Evolutionary conservation across 768 basidiomycete species (phyloP).

Genomic region (Mycena indigotica): DNA sequence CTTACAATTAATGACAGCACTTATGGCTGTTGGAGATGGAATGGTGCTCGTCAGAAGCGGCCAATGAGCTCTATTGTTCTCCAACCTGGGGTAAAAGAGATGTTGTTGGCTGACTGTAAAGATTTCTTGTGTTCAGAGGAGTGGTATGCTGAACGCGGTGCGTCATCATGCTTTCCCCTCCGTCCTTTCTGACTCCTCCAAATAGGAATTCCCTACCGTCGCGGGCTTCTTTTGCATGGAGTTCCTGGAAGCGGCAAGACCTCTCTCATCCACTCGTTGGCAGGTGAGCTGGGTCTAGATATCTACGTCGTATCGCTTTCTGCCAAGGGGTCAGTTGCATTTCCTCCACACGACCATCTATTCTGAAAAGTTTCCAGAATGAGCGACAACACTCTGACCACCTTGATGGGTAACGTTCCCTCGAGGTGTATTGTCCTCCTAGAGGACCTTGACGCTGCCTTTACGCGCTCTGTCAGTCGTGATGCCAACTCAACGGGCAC

Average conservation of each 20-base stretch:
- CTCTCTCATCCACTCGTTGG: conserved; percentile 81
- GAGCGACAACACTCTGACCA: conserved; percentile 87
- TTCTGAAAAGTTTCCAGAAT: conserved; percentile 52
- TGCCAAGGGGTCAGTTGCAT: conserved; percentile 69
- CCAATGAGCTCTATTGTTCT: conserved; percentile 93
- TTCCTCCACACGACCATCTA: neutral
- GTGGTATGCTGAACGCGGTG: conserved; percentile 91
- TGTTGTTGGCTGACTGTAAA: conserved; percentile 85
- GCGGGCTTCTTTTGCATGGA: conserved; percentile 83
- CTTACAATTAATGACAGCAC: conserved; percentile 42
- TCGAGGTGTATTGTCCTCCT: conserved; percentile 89
- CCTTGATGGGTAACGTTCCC: conserved; percentile 87
- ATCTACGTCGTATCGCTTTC: conserved; percentile 91
- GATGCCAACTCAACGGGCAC: conserved; percentile 77
- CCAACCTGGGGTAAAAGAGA: conserved; percentile 87
- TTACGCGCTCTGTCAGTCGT: conserved; percentile 85
- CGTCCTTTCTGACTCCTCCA: conserved; percentile 12
- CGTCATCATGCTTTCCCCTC: conserved; percentile 27
- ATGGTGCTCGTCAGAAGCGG: conserved; percentile 84
- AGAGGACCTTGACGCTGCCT: conserved; percentile 92
- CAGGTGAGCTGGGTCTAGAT: conserved; percentile 83
- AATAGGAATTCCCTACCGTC: conserved; percentile 82
- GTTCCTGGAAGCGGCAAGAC: conserved; percentile 90
- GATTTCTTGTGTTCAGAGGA: conserved; percentile 84
- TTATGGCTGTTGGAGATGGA: conserved; percentile 84